These are phyloP conservation scores for Aspergillus sclerotiicarbonarius DNA, from an alignment of 495 filamentous ascomycete genomes.

Conservation along the genomic window DNA sequence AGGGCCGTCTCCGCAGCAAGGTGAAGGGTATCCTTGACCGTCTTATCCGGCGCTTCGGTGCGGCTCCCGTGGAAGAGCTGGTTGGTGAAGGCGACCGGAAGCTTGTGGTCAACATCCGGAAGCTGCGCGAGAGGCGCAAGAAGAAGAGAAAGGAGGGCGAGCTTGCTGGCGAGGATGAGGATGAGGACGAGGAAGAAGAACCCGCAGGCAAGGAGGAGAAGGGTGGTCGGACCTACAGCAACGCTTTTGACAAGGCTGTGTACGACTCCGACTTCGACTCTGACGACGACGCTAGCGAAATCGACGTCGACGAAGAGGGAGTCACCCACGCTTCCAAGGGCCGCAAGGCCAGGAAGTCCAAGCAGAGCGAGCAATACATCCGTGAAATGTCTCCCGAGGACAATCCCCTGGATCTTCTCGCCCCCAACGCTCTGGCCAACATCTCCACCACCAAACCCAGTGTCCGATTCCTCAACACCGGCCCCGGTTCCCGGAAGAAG, in stretches of 20 bases:
- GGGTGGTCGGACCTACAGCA: conserved; percentile 58
- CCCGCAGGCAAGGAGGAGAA: conserved; percentile 22
- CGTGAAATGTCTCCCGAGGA: conserved; percentile 76
- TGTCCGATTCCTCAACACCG: conserved; percentile 44
- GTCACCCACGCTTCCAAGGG: conserved; percentile 35
- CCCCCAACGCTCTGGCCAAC: conserved; percentile 80
- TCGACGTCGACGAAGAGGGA: conserved; percentile 50
- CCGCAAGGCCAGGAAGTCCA: conserved; percentile 33
- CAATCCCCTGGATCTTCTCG: conserved; percentile 90
- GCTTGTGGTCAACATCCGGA: conserved; percentile 87
- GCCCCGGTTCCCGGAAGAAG: conserved; percentile 43
- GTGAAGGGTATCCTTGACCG: conserved; percentile 96
- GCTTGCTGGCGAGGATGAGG: conserved; percentile 48
- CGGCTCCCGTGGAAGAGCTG: conserved; percentile 67
- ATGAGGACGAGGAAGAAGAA: conserved; percentile 29
- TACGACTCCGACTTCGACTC: conserved; percentile 83
- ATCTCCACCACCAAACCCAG: conserved; percentile 90
- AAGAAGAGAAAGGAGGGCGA: conserved; percentile 71
- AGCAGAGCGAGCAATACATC: conserved; percentile 72
- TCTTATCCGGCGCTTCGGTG: conserved; percentile 86
- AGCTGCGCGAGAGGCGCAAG: conserved; percentile 84
- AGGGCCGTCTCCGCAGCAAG: conserved; percentile 90
- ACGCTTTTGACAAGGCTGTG: conserved; percentile 91
- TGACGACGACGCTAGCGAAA: conserved; percentile 59
- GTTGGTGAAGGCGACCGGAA: conserved; percentile 80